These are phyloP conservation scores for Stemphylium vesicarium DNA, from an alignment of 2,329 filamentous ascomycete genomes.

Conservation along the genomic window DNA sequence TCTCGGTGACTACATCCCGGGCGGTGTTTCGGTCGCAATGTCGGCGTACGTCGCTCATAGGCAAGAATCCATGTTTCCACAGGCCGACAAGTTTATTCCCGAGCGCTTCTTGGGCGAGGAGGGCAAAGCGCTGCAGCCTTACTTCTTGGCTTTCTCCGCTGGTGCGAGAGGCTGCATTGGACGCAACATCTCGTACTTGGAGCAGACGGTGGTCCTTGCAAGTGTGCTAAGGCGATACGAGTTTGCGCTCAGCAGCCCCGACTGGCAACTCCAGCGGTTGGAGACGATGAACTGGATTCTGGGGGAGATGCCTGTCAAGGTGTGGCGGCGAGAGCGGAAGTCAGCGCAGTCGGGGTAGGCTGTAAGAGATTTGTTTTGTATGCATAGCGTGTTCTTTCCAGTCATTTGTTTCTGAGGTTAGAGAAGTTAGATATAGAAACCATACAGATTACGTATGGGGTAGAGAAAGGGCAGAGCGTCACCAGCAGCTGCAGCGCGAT, in stretches of 20 bases:
- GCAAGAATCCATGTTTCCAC: conserved; percentile 29
- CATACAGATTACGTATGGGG: too few relatives aligned
- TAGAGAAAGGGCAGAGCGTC: too few relatives aligned
- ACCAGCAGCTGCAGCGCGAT: too few relatives aligned
- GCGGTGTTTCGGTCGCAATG: conserved; percentile 23
- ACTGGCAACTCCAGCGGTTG: conserved; percentile 43
- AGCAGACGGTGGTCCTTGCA: too few relatives aligned
- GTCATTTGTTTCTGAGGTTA: neutral
- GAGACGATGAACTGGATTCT: conserved; percentile 50
- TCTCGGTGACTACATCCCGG: conserved; percentile 36
- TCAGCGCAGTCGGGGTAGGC: conserved; percentile 2
- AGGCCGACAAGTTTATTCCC: conserved; percentile 42
- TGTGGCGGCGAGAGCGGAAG: conserved; percentile 41
- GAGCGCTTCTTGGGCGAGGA: conserved; percentile 48
- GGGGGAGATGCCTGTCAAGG: conserved; percentile 48
- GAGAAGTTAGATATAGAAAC: neutral
- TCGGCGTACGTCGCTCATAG: too few relatives aligned
- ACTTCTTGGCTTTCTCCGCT: conserved; percentile 16
- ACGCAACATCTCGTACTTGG: too few relatives aligned
- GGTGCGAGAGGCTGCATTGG: too few relatives aligned
- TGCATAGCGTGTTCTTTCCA: too few relatives aligned
- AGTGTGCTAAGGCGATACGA: too few relatives aligned
- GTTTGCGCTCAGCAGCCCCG: conserved; percentile 45
- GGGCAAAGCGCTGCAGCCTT: conserved; percentile 37
- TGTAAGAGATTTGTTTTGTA: too few relatives aligned